These are phyloP conservation scores for Sanghuangporus sanghuang DNA, from an alignment of 1,284 basidiomycete species.

Conservation along the genomic window DNA sequence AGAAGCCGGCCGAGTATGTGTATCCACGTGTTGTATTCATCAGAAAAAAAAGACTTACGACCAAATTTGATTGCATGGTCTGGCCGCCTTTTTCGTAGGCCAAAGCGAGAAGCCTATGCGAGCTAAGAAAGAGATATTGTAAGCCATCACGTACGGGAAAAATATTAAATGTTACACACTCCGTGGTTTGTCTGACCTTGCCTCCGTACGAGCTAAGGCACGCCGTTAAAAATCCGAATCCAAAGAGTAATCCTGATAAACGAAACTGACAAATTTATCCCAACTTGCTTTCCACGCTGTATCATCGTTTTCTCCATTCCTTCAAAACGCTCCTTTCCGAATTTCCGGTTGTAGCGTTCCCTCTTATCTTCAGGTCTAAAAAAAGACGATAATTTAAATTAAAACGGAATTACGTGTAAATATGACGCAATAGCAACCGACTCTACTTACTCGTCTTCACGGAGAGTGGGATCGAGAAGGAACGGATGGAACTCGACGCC, in stretches of 20 bases:
- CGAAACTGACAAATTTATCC: constrained; percentile 16
- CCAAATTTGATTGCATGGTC: constrained; percentile 3
- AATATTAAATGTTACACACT: not conserved
- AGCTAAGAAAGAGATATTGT: not conserved
- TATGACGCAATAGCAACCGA: not conserved
- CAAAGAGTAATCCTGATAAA: not conserved
- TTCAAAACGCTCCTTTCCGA: constrained; percentile 8
- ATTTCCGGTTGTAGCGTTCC: constrained; percentile 6
- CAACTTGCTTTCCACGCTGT: constrained; percentile 10
- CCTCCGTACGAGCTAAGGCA: constrained; percentile 12
- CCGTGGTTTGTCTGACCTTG: constrained; percentile 14
- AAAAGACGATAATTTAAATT: not conserved
- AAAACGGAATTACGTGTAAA: not conserved
- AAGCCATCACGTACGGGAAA: no score
- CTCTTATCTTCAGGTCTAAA: constrained; percentile 9
- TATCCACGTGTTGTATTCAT: not conserved
- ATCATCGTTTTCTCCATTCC: constrained; percentile 13
- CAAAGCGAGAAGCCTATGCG: constrained; percentile 12
- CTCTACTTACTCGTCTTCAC: constrained; percentile 7
- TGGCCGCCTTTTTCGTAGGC: constrained; percentile 16
- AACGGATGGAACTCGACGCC: constrained; percentile 15
- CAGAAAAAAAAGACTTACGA: constrained; percentile 2
- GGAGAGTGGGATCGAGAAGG: constrained; percentile 13
- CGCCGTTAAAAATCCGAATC: not conserved
- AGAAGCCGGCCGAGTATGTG: not conserved